Evolutionary conservation across 2,329 filamentous ascomycete species (phyloP), one percentile per base, ranked within the genome.

Genomic region (Fusarium chuoi): DNA sequence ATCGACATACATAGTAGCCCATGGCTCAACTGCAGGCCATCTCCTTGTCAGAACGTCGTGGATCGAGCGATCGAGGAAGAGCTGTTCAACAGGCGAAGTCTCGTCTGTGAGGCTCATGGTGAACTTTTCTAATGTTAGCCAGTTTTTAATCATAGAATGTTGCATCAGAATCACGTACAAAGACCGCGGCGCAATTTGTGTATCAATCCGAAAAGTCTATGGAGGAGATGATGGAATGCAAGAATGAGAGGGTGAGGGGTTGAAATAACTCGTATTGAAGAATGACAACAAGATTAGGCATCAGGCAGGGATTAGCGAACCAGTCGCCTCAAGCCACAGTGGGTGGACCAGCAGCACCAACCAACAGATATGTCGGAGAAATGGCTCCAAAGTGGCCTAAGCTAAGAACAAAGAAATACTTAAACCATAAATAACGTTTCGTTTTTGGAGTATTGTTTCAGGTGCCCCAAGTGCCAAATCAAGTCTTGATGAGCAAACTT

Each of bases 101-200:
- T 46, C 44, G 44, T 28, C 44, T 2, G 13, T 28, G 13, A 11
- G 24, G 24, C 44, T 28, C 44, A 46, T 46, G 3, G 2, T 28
- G 26, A 6, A 28, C 3, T 15, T 46, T 14, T 14, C 26, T 46
- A 7, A 22, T 28, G 24, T 46, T 9, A 4, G 18, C 4, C 9
- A 14, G 6, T 10, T 22, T 33, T 6, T 28, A 22, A 5, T 7
- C 4, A 22, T 3, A 5, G 44, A 12, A 5, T 0, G 24, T 22
- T 5, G 18, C 24, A 46, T 28, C 13, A 2, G 0, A 28, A 10
- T 5, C 2, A 1, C 0, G 3, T 46, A 46, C 18, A 20, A 3
- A 7, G 44, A 26, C 5, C 2, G 24, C 28, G 8, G 5, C 18
- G 1, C 0, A 28, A 7, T 18, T 22, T 28, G 0, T 46, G 3